Percentiles rank a stretch among this genome's conserved stretches.
Conservation (phyloP, 2,329 filamentous ascomycete genomes). For the Aureobasidium zeae region DNA sequence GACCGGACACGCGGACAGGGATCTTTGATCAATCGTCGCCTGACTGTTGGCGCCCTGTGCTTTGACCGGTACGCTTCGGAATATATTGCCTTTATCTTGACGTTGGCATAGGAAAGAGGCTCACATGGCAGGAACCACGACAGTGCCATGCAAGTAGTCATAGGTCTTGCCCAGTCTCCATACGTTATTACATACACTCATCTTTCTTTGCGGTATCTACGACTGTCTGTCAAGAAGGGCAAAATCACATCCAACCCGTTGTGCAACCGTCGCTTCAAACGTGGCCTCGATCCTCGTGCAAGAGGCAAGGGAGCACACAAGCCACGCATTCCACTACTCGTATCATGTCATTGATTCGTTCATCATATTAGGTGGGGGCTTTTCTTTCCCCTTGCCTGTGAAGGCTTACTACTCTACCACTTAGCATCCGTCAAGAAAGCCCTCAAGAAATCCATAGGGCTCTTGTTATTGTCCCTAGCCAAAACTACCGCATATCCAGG, state of each 20-base stretch:
- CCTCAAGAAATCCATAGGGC: background rate
- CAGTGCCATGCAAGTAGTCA: no score
- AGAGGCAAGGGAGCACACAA: background rate
- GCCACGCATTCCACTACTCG: constrained; percentile 7
- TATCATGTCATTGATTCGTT: constrained; percentile 4
- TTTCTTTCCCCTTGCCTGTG: constrained; percentile 10
- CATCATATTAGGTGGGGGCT: no score
- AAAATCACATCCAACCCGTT: no score
- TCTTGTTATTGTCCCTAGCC: constrained; percentile 10
- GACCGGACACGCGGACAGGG: constrained; percentile 7
- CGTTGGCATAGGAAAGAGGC: no score
- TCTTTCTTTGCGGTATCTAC: background rate
- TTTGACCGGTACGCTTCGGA: background rate
- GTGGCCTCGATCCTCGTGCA: constrained; percentile 13
- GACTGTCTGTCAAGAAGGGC: background rate
- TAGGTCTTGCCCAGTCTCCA: background rate
- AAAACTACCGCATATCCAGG: constrained; percentile 11
- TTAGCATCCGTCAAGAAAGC: background rate
- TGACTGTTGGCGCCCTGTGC: constrained; percentile 5
- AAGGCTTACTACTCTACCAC: background rate
- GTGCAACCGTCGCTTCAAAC: constrained; percentile 8
- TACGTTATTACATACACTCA: background rate
- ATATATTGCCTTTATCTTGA: no score
- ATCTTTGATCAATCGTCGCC: no score
- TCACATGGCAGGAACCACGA: no score